Conservation (phyloP, 1,284 basidiomycete genomes). For the Vanrija humicola region DNA sequence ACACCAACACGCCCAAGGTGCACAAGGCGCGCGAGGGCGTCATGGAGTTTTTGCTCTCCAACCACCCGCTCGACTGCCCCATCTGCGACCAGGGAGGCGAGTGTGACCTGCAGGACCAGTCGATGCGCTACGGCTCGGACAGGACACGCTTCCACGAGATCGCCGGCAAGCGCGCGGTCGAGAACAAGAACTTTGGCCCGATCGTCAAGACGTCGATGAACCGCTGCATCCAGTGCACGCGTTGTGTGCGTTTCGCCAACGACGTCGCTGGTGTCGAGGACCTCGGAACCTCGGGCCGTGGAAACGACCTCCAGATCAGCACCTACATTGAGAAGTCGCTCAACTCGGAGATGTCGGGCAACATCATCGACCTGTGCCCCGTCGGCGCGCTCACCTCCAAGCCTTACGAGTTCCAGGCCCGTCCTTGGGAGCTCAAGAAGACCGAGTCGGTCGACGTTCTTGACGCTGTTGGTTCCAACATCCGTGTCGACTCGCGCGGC, state of each 20-base stretch:
- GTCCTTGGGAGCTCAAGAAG: slow-evolving; percentile 98
- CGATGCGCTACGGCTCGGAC: slow-evolving; percentile 98
- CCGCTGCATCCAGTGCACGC: slow-evolving; percentile 98
- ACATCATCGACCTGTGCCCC: slow-evolving; percentile 90
- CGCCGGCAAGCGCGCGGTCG: slow-evolving; percentile 93
- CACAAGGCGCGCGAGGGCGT: slow-evolving; percentile 92
- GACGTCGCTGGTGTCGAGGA: slow-evolving; percentile 99
- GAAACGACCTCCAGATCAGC: slow-evolving; percentile 98
- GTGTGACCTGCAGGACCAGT: slow-evolving; percentile 99
- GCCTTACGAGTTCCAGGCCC: slow-evolving; percentile 93
- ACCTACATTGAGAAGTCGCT: slow-evolving; percentile 98
- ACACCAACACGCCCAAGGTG: slow-evolving; percentile 90
- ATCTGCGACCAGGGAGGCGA: slow-evolving; percentile 98
- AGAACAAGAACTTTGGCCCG: slow-evolving; percentile 97
- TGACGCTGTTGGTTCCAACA: slow-evolving; percentile 97
- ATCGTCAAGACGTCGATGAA: slow-evolving; percentile 99
- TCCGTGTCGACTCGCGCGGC: slow-evolving; percentile 92
- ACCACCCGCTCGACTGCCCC: slow-evolving; percentile 97
- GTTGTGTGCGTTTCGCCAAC: slow-evolving; percentile 98
- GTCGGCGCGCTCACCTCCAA: slow-evolving; percentile 98
- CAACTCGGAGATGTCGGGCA: slow-evolving; percentile 96
- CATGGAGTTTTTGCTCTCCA: slow-evolving; percentile 97
- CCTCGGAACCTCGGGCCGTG: slow-evolving; percentile 92
- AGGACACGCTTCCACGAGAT: slow-evolving; percentile 97
- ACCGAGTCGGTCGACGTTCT: slow-evolving; percentile 97